These are phyloP conservation scores for Oligophagozyma castellii DNA, from an alignment of 1,139 yeast genomes.

Conservation along the genomic window DNA sequence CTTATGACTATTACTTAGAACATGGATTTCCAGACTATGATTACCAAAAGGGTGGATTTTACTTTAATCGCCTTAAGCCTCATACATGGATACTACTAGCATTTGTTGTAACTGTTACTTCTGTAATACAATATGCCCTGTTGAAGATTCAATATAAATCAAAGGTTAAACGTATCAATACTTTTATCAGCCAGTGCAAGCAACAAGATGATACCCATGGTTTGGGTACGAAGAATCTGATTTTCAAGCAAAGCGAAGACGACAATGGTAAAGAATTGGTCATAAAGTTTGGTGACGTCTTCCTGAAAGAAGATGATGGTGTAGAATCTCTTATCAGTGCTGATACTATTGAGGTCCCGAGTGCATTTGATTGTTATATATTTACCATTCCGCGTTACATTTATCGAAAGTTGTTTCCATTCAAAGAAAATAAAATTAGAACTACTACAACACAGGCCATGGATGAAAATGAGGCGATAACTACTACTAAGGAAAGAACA, in stretches of 20 bases:
- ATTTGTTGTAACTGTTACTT: constrained; percentile 38
- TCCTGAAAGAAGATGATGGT: constrained; percentile 40
- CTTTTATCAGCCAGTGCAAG: constrained; percentile 38
- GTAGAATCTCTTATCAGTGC: constrained; percentile 23
- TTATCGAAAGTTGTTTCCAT: too few species aligned
- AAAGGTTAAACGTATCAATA: constrained; percentile 43
- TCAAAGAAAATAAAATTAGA: too few species aligned
- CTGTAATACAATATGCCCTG: constrained; percentile 46
- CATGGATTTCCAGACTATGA: constrained; percentile 83
- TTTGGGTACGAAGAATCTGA: constrained; percentile 21
- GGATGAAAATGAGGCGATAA: too few species aligned
- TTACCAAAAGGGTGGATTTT: constrained; percentile 39
- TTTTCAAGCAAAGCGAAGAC: constrained; percentile 25
- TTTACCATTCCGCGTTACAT: constrained; percentile 29
- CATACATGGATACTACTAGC: constrained; percentile 31
- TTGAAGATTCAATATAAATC: constrained; percentile 44
- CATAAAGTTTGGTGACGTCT: constrained; percentile 65
- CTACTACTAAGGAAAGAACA: constrained; percentile 1
- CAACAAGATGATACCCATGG: constrained; percentile 51
- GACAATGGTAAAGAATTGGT: constrained; percentile 44
- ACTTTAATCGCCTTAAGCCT: constrained; percentile 28
- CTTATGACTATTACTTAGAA: constrained; percentile 73
- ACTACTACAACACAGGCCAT: constrained; percentile 2
- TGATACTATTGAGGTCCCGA: constrained; percentile 27
- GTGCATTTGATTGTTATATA: constrained; percentile 43